Conservation (phyloP, 2,329 filamentous ascomycete genomes). For the Phyllachora maydis region DNA sequence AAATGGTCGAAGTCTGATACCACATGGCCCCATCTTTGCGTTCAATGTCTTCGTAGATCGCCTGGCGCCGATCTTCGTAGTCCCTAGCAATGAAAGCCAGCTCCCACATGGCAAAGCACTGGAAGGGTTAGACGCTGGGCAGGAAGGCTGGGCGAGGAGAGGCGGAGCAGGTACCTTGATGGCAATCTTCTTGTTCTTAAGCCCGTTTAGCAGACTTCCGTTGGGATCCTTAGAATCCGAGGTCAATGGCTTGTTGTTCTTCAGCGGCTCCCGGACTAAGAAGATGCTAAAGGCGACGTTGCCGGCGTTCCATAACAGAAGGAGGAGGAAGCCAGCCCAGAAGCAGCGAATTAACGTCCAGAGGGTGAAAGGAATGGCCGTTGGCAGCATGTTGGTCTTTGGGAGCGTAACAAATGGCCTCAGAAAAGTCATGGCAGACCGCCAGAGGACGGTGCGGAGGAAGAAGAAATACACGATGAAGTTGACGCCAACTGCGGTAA, state of each 20-base stretch:
- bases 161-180: conserved; percentile 42
- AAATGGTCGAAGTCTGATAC: conserved; percentile 54
- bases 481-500: conserved; percentile 20
- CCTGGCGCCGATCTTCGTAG: conserved; percentile 54
- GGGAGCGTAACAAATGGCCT: conserved; percentile 59
- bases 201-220: conserved; percentile 64
- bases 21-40: conserved; percentile 62
- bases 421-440: conserved; percentile 46
- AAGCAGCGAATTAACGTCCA: conserved; percentile 34
- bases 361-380: conserved; percentile 33
- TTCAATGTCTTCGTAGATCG: conserved; percentile 75
- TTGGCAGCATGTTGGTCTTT: conserved; percentile 42
- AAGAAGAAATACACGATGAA: conserved; percentile 39
- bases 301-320: conserved; percentile 54
- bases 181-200: conserved; percentile 65
- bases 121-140: conserved; percentile 3
- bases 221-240: conserved; percentile 79
- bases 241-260: conserved; percentile 68
- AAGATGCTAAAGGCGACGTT: conserved; percentile 66
- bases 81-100: conserved; percentile 58
- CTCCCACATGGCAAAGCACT: conserved; percentile 85
- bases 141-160: no score
- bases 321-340: conserved; percentile 43
- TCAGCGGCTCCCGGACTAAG: conserved; percentile 61
- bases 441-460: conserved; percentile 45